These are phyloP conservation scores for Rhipidocladum racemiflorum DNA, from an alignment of 176 grass and related monocot genomes.

Conservation along the genomic window DNA sequence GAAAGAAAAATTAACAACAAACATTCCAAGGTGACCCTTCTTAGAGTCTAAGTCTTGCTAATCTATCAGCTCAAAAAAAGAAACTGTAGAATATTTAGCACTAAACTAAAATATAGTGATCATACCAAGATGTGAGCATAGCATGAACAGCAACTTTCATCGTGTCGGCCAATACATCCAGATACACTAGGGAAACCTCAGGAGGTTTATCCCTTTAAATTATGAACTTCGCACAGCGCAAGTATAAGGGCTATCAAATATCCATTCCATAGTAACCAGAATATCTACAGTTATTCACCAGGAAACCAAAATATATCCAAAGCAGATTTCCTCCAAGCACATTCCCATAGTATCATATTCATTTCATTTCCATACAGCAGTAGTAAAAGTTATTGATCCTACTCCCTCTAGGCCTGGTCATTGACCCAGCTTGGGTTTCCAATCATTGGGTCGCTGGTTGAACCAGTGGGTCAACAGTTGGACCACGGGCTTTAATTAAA, in stretches of 20 bases:
- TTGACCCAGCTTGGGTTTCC: no score
- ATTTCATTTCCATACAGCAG: background rate
- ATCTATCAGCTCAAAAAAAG: background rate
- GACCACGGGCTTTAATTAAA: no score
- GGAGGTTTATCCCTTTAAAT: background rate
- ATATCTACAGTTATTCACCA: background rate
- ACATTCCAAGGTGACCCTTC: background rate
- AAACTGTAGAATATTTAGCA: background rate
- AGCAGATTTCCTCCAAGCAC: background rate
- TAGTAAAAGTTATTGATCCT: background rate
- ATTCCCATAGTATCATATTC: background rate
- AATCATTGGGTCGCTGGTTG: no score
- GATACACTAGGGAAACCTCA: constrained; percentile 3
- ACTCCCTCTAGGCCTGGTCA: no score
- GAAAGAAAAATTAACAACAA: background rate
- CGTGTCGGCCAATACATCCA: background rate
- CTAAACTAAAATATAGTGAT: background rate
- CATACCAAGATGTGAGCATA: background rate
- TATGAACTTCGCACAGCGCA: background rate
- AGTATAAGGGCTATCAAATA: background rate
- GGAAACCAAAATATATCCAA: constrained; percentile 15
- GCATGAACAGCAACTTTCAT: background rate
- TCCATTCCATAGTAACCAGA: background rate
- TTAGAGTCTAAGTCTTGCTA: constrained; percentile 6
- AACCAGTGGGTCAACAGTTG: no score